Base-by-base conservation (phyloP, 2,329 filamentous ascomycete genomes). In the Sphaerulina vaccinii region DNA sequence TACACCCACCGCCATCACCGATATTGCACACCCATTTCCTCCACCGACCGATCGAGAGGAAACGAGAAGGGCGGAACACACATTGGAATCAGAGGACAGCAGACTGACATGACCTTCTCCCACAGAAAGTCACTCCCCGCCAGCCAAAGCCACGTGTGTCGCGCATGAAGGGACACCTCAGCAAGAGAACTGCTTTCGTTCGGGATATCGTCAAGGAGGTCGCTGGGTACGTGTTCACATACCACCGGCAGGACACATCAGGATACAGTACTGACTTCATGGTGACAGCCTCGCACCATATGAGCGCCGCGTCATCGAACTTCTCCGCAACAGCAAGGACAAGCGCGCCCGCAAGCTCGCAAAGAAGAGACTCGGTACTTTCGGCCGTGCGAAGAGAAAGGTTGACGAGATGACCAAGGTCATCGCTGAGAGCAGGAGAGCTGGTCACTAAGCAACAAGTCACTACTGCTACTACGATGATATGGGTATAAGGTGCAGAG, bases 361-460 rank as follows among this genome's bases (percentile, higher is more conserved):
- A 71, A 97, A 97, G 91, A 96, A 95, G 88, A 86, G 92, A 78
- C 91, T 99, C 82, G 93, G 93, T 75, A 97, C 93, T 69, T 97
- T 97, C 79, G 88, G 89, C 73, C 92, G 93, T 77, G 92, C 92
- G 73, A 99, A 99, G 92, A 86, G 84, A 76, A 99, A 99, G 92
- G 93, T 99, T 68, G 93, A 99, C 75, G 92, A 97, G 82, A 90
- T 99, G 80, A 89, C 90, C 80, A 85, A 89, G 71, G 88, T 99
- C 78, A 99, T 99, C 74, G 90, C 92, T 71, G 93, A 97, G 82
- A 86, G 91, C 74, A 91, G 92, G 79, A 82, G 86, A 73, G 79
- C 83, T 60, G 84, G 78, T 76, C 84, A 86, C 78, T 87, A 85
- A 81, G 38, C 49, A 35, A 19, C 37, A 18, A 21, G 19, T 39